These are phyloP conservation scores for Clavulina sp. DNA, from an alignment of 768 basidiomycete species.

Conservation along the genomic window DNA sequence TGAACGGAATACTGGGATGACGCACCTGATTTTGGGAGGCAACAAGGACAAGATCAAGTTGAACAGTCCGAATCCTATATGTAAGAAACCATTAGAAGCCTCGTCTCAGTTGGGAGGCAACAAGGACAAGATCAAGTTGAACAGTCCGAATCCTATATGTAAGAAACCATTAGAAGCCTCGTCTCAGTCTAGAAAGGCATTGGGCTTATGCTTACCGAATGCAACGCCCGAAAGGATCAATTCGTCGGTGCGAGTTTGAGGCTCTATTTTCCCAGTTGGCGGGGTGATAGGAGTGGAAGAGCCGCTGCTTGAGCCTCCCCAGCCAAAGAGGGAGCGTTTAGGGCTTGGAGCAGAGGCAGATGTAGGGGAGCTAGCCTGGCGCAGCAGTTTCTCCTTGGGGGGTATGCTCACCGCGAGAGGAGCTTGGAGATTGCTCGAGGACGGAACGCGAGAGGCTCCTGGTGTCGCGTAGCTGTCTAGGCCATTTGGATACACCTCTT, in stretches of 20 bases:
- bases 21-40: conserved; percentile 49
- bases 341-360: no score
- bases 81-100: neutral
- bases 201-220: conserved; percentile 33
- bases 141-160: conserved; percentile 37
- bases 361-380: no score
- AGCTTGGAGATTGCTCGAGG: neutral
- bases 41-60: conserved; percentile 65
- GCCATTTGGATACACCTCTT: conserved; percentile 7
- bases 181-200: neutral
- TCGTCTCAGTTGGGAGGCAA: neutral
- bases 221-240: conserved; percentile 58
- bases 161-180: neutral
- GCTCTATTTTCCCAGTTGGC: neutral
- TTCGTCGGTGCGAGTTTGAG: conserved; percentile 49
- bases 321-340: no score
- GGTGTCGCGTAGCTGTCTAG: conserved; percentile 13
- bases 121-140: conserved; percentile 65
- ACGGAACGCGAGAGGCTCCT: neutral
- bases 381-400: no score
- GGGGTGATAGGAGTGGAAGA: neutral
- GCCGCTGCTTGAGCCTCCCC: neutral
- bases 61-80: conserved; percentile 43
- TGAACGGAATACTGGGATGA: neutral
- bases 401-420: no score